phyloP scores from a whole-genome alignment of 202 grass and related monocot species.

The Cymbopogon flexuosus region DNA sequence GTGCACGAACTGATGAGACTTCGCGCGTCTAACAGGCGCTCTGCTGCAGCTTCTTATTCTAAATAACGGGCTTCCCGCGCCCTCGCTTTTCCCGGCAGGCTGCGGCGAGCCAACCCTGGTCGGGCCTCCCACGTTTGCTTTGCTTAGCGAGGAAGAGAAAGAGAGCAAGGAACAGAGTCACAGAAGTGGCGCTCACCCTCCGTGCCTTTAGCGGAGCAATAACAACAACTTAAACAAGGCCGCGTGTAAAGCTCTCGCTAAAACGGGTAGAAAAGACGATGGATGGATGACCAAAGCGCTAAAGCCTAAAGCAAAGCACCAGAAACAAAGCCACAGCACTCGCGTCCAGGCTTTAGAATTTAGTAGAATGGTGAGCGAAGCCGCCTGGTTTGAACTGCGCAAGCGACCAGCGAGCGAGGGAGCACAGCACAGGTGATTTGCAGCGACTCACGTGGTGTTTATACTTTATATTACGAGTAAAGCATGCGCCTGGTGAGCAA shows the following conservation, averaged over 20 bases:
- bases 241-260: constrained; percentile 3
- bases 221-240: neutral
- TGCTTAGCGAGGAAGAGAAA: constrained; percentile 48
- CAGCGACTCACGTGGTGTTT: too few species aligned
- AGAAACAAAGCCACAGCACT: neutral
- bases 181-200: neutral
- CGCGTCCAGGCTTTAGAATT: neutral
- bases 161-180: neutral
- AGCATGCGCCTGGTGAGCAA: neutral
- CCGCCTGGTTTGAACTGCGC: constrained; percentile 16
- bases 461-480: too few species aligned
- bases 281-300: constrained; percentile 25
- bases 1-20: neutral
- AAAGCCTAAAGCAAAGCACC: neutral
- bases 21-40: neutral
- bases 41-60: constrained; percentile 12
- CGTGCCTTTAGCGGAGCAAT: neutral
- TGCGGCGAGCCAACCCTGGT: neutral
- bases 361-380: neutral
- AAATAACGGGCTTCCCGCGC: neutral
- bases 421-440: neutral
- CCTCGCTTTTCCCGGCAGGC: constrained; percentile 3
- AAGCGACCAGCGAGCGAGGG: neutral
- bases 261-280: constrained; percentile 10
- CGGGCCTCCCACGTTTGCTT: constrained; percentile 5